Base-by-base conservation (phyloP, 352 stramenopile genomes). In the Globisporangium carolinianum region DNA sequence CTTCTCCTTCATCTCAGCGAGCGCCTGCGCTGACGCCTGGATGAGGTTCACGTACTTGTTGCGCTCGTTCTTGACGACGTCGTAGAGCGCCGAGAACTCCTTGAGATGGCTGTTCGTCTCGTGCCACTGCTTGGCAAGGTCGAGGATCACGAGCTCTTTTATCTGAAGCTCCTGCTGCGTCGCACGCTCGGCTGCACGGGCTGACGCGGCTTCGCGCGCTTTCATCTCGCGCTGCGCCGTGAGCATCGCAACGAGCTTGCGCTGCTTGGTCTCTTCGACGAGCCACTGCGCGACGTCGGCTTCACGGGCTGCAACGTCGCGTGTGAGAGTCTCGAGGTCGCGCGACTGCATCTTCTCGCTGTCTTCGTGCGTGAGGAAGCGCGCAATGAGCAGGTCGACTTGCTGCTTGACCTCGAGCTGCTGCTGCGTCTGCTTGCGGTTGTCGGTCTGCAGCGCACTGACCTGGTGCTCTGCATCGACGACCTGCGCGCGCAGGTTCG, bases 11-110 rank as follows among this genome's bases (percentile, higher is more conserved):
- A 98, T 98, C 70, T 98, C 93, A 6, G 90, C 91, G 1, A 98
- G 78, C 24, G 91, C 91, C 64, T 98, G 93, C 3, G 87, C 83
- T 7, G 76, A 84, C 24, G 86, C 75, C 63, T 97, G 91, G 58
- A 98, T 98, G 37, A 97, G 61, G 60, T 97, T 98, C 35, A 98
- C 93, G 62, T 97, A 98, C 63, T 98, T 98, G 70, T 98, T 98
- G 41, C 93, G 84, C 62, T 98, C 94, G 64, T 96, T 97, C 69
- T 98, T 98, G 53, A 98, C 89, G 11, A 97, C 85, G 49, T 98
- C 93, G 67, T 98, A 98, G 0, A 98, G 68, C 6, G 88, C 87
- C 4, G 82, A 95, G 61, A 97, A 97, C 66, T 98, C 86, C 35
- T 95, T 91, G 5, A 98, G 63, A 56, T 96, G 90, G 63, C 90